Evolutionary conservation across 352 stramenopile species (phyloP).

Genomic region (Phytopythium ostracodes): DNA sequence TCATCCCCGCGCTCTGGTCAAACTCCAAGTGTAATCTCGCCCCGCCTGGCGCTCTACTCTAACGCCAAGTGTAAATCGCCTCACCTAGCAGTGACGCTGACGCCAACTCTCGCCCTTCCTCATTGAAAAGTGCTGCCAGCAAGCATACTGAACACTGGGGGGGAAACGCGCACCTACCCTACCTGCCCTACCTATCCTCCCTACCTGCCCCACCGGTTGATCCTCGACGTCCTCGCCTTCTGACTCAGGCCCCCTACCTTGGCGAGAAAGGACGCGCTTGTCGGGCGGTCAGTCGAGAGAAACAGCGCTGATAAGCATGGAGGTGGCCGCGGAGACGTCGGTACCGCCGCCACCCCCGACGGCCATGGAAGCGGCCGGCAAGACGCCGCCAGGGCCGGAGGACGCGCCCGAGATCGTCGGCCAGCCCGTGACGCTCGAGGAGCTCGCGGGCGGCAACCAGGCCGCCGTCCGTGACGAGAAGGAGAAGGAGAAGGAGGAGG

Average conservation of each 20-base stretch:
- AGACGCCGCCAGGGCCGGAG: constrained; percentile 13
- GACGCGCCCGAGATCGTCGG: constrained; percentile 26
- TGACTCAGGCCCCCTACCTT: neutral
- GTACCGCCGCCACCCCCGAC: constrained; percentile 8
- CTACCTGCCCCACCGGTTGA: neutral
- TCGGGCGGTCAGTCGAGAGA: constrained; percentile 1
- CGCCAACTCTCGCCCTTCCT: neutral
- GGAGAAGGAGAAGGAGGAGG: neutral
- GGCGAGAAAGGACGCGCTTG: neutral
- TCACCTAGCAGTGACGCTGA: neutral
- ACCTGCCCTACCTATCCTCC: neutral
- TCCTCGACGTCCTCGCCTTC: neutral
- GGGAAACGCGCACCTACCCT: neutral
- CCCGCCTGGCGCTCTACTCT: neutral
- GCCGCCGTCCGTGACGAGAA: constrained; percentile 2
- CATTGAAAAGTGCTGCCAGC: neutral
- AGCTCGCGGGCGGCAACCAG: neutral
- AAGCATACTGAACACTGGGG: neutral
- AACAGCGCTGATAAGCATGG: constrained; percentile 4
- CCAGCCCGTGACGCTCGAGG: constrained; percentile 21
- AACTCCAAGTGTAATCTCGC: neutral
- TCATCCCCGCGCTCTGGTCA: neutral
- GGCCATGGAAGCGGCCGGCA: constrained; percentile 6
- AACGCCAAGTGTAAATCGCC: neutral
- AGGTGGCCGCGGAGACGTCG: neutral